Base-by-base conservation (phyloP, 208 protist species). In the Crithidia expoeki region DNA sequence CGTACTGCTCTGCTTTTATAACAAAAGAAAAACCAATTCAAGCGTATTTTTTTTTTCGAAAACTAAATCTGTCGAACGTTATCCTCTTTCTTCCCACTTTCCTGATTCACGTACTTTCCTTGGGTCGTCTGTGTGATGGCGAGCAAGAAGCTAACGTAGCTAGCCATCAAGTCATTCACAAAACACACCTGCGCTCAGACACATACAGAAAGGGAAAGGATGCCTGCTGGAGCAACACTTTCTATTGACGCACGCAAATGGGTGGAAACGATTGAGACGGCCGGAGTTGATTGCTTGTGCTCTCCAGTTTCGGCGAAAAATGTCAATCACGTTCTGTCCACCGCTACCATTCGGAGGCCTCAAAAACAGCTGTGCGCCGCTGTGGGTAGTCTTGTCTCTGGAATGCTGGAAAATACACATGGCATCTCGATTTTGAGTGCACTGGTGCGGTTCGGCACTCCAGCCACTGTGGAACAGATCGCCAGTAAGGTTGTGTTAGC, bases 391-490 rank as follows among this genome's bases (percentile, higher is more conserved):
- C 83, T 86, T 64, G 68, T 92, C 2, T 25, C 56, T 30, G 71
- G 80, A 14, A 83, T 96, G 76, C 47, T 93, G 30, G 66, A 75
- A 1, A 74, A 82, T 38, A 21, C 25, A 9, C 38, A 66, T 27
- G 85, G 86, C 14, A 77, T 92, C 32, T 81, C 79, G 19, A 88
- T 96, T 55, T 65, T 96, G 33, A 85, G 74, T 16, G 78, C 89
- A 17, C 74, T 96, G 56, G 82, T 96, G 28, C 76, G 81, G 25
- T 94, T 88, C 75, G 88, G 91, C 44, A 96, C 91, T 17, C 44
- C 70, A 4, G 49, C 50, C 2, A 94, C 91, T 28, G 85, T 96
- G 16, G 76, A 93, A 25, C 50, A 59, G 11, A 28, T 96, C 14
- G 33, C 77, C 21, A 55, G 55, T 23, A 64, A 73, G 32, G 57